Evolutionary conservation across 2,329 filamentous ascomycete species (phyloP), one percentile per base, ranked within the genome.

Genomic region (Microcyclospora pomicola): DNA sequence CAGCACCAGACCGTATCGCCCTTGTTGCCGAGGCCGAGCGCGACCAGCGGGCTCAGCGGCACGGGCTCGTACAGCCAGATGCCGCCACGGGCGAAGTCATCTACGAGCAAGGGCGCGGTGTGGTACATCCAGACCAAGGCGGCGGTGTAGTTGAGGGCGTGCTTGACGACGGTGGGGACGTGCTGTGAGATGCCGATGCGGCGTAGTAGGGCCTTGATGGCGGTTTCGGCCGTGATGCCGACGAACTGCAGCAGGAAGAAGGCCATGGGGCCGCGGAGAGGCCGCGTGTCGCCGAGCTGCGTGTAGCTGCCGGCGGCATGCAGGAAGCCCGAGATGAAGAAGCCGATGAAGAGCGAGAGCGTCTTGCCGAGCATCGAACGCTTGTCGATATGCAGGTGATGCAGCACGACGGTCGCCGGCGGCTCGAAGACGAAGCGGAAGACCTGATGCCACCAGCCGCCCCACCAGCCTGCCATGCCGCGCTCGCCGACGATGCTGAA

Each of bases 361-460:
- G 57, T 12, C 40, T 60, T 64, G 0, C 62, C 65, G 43, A 37
- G 43, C 56, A 47, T 7, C 59, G 55, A 39, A 9, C 48, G 55
- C 19, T 46, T 49, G 4, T 62, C 44, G 40, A 62, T 42, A 0
- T 51, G 44, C 2, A 60, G 16, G 0, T 38, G 3, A 11, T 51
- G 42, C 15, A 62, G 47, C 0, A 80, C 49, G 50, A 64, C 72
- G 2, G 58, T 59, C 0, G 69, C 63, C 0, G 80, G 78, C 3
- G 75, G 70, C 30, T 72, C 61, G 52, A 88, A 86, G 2, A 73
- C 75, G 39, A 76, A 71, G 1, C 86, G 80, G 62, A 94, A 92
- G 2, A 80, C 78, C 60, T 95, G 87, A 58, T 96, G 88, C 88
- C 88, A 95, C 70, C 77, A 88, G 15, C 67, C 68, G 33, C 82